These are phyloP conservation scores for Podospora bellae-mahoneyi DNA, from an alignment of 495 filamentous ascomycete species.

Conservation along the genomic window DNA sequence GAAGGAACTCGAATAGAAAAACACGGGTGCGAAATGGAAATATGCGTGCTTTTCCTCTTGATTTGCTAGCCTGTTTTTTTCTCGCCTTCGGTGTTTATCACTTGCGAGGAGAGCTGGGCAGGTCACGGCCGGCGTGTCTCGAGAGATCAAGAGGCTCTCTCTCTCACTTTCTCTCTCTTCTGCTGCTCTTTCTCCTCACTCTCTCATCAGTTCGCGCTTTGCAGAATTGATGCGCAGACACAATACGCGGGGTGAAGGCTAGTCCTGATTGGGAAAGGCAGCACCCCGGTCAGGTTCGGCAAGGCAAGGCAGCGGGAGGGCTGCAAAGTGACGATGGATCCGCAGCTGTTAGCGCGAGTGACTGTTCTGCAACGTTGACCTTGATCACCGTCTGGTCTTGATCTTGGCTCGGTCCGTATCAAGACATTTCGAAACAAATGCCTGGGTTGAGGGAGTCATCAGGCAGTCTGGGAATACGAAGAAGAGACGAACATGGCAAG, in stretches of 20 bases:
- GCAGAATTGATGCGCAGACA: constrained; percentile 9
- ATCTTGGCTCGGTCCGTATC: neutral
- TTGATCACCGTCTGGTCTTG: neutral
- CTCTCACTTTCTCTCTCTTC: neutral
- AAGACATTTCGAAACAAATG: neutral
- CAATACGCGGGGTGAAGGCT: constrained; percentile 9
- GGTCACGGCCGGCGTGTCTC: constrained; percentile 17
- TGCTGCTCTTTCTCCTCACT: too few relatives aligned
- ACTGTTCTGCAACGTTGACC: neutral
- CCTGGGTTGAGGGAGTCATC: neutral
- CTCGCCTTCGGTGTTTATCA: constrained; percentile 11
- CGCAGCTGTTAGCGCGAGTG: neutral
- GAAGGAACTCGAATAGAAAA: constrained; percentile 26
- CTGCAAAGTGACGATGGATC: constrained; percentile 10
- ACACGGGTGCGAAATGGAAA: constrained; percentile 9
- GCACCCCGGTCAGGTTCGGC: constrained; percentile 3
- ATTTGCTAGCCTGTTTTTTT: constrained; percentile 18
- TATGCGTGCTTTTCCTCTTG: constrained; percentile 17
- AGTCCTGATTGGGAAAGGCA: constrained; percentile 4
- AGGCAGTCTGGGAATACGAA: neutral
- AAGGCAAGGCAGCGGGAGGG: constrained; percentile 3
- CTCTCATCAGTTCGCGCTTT: neutral
- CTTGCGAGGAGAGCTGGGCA: constrained; percentile 5
- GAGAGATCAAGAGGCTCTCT: constrained; percentile 8
- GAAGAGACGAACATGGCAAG: neutral